Percentiles rank a stretch among this genome's conserved stretches.
phyloP scores from a whole-genome alignment of 805 yeast genomes.

The Wickerhamomyces pijperi region DNA sequence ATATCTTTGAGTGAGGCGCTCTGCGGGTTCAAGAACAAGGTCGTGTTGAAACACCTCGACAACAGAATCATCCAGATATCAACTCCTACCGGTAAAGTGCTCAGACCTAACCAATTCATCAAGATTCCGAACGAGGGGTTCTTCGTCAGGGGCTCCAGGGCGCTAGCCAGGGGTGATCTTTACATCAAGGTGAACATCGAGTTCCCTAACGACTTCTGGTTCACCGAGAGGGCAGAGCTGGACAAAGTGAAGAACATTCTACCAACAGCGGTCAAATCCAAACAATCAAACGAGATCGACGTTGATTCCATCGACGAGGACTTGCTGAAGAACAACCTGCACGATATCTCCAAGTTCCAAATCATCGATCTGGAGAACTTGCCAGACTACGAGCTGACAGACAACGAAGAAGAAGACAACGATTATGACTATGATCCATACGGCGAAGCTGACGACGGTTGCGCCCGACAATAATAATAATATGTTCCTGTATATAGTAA shows the following conservation, averaged over 20 bases:
- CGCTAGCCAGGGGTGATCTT: conserved; percentile 46
- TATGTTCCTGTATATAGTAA: not conserved
- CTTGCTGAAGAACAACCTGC: conserved; percentile 17
- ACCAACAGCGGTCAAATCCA: conserved; percentile 24
- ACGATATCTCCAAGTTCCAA: conserved; percentile 7
- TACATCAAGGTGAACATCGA: conserved; percentile 61
- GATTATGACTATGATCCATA: conserved; percentile 1
- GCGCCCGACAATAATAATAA: conserved; percentile 30
- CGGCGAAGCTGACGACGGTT: conserved; percentile 17
- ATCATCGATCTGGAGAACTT: conserved; percentile 3
- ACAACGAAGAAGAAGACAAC: conserved; percentile 10
- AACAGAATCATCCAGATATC: conserved; percentile 58
- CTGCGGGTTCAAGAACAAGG: conserved; percentile 62
- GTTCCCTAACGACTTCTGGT: conserved; percentile 83
- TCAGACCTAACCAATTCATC: conserved; percentile 65
- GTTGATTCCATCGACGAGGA: conserved; percentile 21
- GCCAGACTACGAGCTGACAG: conserved; percentile 4
- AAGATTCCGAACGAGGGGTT: conserved; percentile 69
- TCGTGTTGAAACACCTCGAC: conserved; percentile 64
- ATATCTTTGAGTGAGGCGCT: conserved; percentile 73
- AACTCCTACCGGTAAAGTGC: conserved; percentile 68
- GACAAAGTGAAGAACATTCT: conserved; percentile 40
- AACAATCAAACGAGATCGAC: conserved; percentile 8
- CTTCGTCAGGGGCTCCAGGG: conserved; percentile 41
- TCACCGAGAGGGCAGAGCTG: conserved; percentile 58